Evolutionary conservation across 2,329 filamentous ascomycete genomes (phyloP).

Genomic region (Shiraia sp.): DNA sequence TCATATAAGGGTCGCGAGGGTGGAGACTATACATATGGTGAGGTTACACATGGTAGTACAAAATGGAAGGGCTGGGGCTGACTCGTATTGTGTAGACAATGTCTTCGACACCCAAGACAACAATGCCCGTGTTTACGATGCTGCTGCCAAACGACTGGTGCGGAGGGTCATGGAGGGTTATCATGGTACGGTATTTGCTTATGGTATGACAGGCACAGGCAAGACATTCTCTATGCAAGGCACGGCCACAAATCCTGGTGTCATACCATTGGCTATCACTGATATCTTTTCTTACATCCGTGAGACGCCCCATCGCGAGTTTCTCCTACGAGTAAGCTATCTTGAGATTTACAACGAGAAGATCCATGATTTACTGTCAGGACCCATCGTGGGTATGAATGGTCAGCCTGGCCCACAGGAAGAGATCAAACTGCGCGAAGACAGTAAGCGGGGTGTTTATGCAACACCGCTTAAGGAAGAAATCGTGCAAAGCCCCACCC

Average conservation of each 20-base stretch:
- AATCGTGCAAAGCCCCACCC: constrained; percentile 96
- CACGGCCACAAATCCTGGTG: constrained; percentile 90
- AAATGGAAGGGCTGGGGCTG: constrained; percentile 9
- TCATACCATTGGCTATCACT: constrained; percentile 95
- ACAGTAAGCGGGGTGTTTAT: constrained; percentile 95
- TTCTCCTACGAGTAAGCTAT: constrained; percentile 93
- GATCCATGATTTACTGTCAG: constrained; percentile 89
- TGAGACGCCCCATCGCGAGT: constrained; percentile 92
- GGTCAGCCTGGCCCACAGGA: constrained; percentile 64
- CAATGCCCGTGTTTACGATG: constrained; percentile 93
- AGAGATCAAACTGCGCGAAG: constrained; percentile 95
- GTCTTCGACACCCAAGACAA: constrained; percentile 94
- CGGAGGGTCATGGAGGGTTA: constrained; percentile 98
- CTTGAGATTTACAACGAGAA: constrained; percentile 98
- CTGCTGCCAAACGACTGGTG: constrained; percentile 89
- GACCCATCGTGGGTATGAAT: constrained; percentile 63
- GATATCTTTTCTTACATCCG: constrained; percentile 99
- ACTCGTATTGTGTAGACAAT: constrained; percentile 69
- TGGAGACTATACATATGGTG: constrained; percentile 84
- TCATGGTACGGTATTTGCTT: constrained; percentile 96
- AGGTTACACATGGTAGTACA: constrained; percentile 42
- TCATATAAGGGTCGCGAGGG: constrained; percentile 87
- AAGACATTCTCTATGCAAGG: constrained; percentile 99
- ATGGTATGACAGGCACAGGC: constrained; percentile 98
- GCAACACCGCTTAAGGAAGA: constrained; percentile 96